phyloP scores from a whole-genome alignment of 2,329 filamentous ascomycete species.

The Thelonectria rubi region DNA sequence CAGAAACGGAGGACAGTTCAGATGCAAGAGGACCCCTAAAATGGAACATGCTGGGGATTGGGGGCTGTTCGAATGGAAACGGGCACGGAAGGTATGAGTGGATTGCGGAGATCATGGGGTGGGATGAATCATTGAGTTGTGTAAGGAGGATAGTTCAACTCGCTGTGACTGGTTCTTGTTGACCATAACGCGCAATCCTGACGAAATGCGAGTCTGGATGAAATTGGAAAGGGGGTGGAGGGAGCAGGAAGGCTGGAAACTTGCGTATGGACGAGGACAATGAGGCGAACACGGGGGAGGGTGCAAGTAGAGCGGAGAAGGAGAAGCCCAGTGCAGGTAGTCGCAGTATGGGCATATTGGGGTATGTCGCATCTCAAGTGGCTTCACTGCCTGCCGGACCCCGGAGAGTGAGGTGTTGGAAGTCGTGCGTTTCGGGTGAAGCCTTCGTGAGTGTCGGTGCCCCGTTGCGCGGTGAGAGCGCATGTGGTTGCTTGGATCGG shows the following conservation, averaged over 20 bases:
- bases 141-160: conserved; percentile 21
- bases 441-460: conserved; percentile 4
- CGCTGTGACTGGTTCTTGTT: background rate
- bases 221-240: conserved; percentile 6
- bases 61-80: conserved; percentile 28
- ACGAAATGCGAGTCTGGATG: background rate
- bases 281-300: background rate
- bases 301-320: conserved; percentile 6
- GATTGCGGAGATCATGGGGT: conserved; percentile 33
- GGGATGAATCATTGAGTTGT: conserved; percentile 25
- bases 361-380: conserved; percentile 12
- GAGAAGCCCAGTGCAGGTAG: no score
- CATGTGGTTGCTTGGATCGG: conserved; percentile 16
- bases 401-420: conserved; percentile 1
- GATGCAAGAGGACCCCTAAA: conserved; percentile 35
- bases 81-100: conserved; percentile 34
- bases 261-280: background rate
- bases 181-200: background rate
- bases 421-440: conserved; percentile 10
- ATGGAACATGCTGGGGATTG: conserved; percentile 26
- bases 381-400: conserved; percentile 10
- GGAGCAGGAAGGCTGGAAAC: background rate
- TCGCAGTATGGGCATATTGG: background rate
- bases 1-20: conserved; percentile 3
- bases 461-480: conserved; percentile 3